Conservation (phyloP, 805 yeast genomes). For the Candida loeiensis region DNA sequence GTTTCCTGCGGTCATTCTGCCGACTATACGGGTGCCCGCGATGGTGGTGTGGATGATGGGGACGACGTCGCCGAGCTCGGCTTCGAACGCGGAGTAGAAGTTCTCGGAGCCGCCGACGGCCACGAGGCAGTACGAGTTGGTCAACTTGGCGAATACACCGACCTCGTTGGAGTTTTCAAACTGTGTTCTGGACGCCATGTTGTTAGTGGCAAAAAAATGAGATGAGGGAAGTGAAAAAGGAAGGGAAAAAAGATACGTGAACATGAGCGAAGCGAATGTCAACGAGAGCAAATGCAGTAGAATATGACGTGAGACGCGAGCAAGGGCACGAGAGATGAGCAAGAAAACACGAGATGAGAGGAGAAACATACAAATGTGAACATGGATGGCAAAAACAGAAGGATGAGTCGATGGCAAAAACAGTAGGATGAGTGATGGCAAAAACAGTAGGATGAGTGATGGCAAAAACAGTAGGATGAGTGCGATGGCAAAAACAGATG, state of each 20-base stretch:
- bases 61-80: slow-evolving; percentile 92
- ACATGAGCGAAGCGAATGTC: not conserved
- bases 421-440: too few relatives aligned
- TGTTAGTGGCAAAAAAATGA: slow-evolving; percentile 2
- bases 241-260: not conserved
- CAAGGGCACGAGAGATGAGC: too few relatives aligned
- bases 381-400: too few relatives aligned
- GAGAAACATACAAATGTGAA: too few relatives aligned
- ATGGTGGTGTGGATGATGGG: slow-evolving; percentile 97
- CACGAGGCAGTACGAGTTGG: slow-evolving; percentile 93
- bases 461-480: too few relatives aligned
- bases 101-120: slow-evolving; percentile 93
- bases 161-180: slow-evolving; percentile 55
- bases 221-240: too few relatives aligned
- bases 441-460: too few relatives aligned
- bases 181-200: slow-evolving; percentile 47
- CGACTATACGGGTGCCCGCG: slow-evolving; percentile 96
- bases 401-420: too few relatives aligned
- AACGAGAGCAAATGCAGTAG: not conserved
- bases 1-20: slow-evolving; percentile 98
- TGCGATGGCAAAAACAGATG: too few relatives aligned
- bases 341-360: too few relatives aligned
- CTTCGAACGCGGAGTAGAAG: slow-evolving; percentile 91
- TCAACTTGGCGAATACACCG: slow-evolving; percentile 91
- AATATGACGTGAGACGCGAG: not conserved